Conservation (phyloP, 1,139 yeast genomes). For the Citeromyces siamensis region DNA sequence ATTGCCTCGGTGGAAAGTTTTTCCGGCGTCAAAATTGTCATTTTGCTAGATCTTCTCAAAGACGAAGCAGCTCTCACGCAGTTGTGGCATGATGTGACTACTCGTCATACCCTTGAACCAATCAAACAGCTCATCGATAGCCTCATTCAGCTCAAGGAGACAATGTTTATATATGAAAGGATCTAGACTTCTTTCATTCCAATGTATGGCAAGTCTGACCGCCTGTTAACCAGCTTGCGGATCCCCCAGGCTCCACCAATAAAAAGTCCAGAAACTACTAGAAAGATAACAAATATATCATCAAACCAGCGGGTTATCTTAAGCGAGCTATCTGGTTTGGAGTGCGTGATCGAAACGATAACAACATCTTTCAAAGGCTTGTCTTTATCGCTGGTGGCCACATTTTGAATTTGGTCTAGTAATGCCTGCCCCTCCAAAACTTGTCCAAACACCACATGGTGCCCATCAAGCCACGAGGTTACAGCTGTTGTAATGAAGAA, state of each 20-base stretch:
- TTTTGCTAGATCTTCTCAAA: conserved; percentile 5
- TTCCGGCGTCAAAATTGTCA: conserved; percentile 19
- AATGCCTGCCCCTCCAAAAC: conserved; percentile 58
- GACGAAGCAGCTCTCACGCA: conserved; percentile 4
- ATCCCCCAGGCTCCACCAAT: background rate
- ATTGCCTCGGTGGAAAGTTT: conserved; percentile 23
- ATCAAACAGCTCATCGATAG: conserved; percentile 8
- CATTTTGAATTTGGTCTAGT: conserved; percentile 38
- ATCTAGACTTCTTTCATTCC: conserved; percentile 4
- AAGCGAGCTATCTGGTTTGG: conserved; percentile 1
- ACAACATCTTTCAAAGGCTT: conserved; percentile 36
- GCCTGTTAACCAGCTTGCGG: conserved; percentile 1
- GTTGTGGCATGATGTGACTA: conserved; percentile 6
- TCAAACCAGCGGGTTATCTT: conserved; percentile 1
- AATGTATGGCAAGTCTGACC: background rate
- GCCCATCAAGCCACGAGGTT: conserved; percentile 54
- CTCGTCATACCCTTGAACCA: conserved; percentile 6
- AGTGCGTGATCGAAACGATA: conserved; percentile 5
- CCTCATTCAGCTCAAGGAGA: conserved; percentile 11
- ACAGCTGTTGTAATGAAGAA: conserved; percentile 50
- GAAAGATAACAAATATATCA: background rate
- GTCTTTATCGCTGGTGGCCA: conserved; percentile 34
- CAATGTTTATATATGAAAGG: conserved; percentile 16
- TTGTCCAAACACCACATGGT: conserved; percentile 77
- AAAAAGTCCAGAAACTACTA: background rate